Percentiles rank a stretch among this genome's conserved stretches.
These are phyloP conservation scores for Phytophthora melonis DNA, from an alignment of 352 stramenopile species.

Conservation along the genomic window DNA sequence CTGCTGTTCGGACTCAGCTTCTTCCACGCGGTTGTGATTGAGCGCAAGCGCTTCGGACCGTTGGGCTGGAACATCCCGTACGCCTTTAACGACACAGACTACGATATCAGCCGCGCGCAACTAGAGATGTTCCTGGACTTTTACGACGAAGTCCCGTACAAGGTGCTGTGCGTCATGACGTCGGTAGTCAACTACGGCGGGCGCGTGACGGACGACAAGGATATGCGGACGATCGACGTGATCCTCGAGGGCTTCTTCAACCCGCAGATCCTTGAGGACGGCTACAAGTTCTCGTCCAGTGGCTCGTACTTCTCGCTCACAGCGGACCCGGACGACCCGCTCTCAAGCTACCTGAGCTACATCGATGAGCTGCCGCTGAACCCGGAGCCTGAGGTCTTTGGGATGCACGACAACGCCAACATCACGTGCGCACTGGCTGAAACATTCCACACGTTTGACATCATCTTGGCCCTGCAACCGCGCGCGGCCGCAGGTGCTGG, in stretches of 20 bases:
- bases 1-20: conserved; percentile 94
- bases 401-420: conserved; percentile 95
- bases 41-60: conserved; percentile 95
- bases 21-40: conserved; percentile 93
- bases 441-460: conserved; percentile 88
- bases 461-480: conserved; percentile 86
- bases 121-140: conserved; percentile 91
- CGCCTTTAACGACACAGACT: conserved; percentile 97
- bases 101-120: conserved; percentile 90
- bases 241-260: conserved; percentile 93
- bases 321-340: conserved; percentile 71
- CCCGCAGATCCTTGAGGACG: conserved; percentile 75
- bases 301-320: conserved; percentile 91
- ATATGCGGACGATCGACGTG: conserved; percentile 92
- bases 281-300: conserved; percentile 80
- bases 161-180: conserved; percentile 94
- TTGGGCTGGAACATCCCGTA: conserved; percentile 98
- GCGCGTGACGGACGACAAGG: conserved; percentile 95
- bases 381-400: conserved; percentile 93
- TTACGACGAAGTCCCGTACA: conserved; percentile 87
- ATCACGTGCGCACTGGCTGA: conserved; percentile 94
- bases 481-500: conserved; percentile 70
- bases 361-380: conserved; percentile 94
- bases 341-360: conserved; percentile 93
- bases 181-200: conserved; percentile 96